These are phyloP conservation scores for Candida sanyiensis DNA, from an alignment of 805 yeast species.

Conservation along the genomic window DNA sequence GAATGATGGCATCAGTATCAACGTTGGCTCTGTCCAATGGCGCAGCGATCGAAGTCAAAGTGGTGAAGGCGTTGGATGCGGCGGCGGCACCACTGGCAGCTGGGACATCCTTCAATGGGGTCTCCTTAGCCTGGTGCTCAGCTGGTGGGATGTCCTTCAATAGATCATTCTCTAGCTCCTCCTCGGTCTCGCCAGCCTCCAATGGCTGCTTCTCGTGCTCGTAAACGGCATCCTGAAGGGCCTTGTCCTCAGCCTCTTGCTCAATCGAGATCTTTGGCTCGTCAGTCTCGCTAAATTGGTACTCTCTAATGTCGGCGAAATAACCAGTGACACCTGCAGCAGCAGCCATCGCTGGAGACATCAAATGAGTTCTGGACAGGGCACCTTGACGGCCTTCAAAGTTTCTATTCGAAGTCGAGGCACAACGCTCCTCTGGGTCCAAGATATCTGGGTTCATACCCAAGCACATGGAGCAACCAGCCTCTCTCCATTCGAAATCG, in stretches of 20 bases:
- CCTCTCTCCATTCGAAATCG: slow-evolving; percentile 98
- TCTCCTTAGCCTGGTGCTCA: slow-evolving; percentile 35
- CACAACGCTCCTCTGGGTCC: slow-evolving; percentile 94
- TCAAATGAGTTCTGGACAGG: slow-evolving; percentile 86
- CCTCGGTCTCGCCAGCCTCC: slow-evolving; percentile 45
- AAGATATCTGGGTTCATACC: slow-evolving; percentile 99
- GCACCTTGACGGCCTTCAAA: slow-evolving; percentile 99
- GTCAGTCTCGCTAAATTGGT: slow-evolving; percentile 55
- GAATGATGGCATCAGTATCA: slow-evolving; percentile 98
- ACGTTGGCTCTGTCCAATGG: slow-evolving; percentile 93
- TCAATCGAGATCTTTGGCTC: slow-evolving; percentile 47
- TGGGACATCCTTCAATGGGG: slow-evolving; percentile 28
- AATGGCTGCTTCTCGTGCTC: slow-evolving; percentile 64
- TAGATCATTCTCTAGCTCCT: slow-evolving; percentile 47
- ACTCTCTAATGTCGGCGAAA: slow-evolving; percentile 85
- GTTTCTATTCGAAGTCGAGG: slow-evolving; percentile 97
- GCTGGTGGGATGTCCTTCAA: slow-evolving; percentile 59
- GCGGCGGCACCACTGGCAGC: slow-evolving; percentile 30
- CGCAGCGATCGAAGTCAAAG: slow-evolving; percentile 83
- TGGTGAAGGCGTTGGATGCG: slow-evolving; percentile 71
- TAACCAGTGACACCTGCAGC: slow-evolving; percentile 94
- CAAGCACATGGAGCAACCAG: slow-evolving; percentile 98
- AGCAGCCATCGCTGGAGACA: slow-evolving; percentile 99
- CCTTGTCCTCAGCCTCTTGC: slow-evolving; percentile 47
- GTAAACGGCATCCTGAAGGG: slow-evolving; percentile 62